Percentiles rank a stretch among this genome's conserved stretches.
Conservation (phyloP, 306 rosid genomes). For the Sophora flavescens region DNA sequence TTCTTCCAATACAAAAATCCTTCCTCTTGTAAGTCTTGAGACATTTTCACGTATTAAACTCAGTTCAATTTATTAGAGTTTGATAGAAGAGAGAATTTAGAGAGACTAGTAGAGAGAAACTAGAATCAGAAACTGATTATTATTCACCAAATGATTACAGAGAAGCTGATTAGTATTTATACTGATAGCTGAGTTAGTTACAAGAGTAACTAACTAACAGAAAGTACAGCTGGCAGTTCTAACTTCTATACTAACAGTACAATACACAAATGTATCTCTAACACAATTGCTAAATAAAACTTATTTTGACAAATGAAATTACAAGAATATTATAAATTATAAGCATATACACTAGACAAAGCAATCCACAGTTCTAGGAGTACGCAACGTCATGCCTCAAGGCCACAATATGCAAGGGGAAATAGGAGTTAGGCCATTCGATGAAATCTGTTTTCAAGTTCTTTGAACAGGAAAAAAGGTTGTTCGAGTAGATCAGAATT, state of each 20-base stretch:
- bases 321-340: constrained; percentile 20
- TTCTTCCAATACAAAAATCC: constrained; percentile 7
- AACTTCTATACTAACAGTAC: no score
- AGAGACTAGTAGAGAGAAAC: no score
- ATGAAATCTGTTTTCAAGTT: background rate
- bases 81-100: no score
- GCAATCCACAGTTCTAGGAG: constrained; percentile 4
- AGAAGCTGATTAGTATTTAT: no score
- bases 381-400: constrained; percentile 9
- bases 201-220: no score
- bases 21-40: constrained; percentile 28
- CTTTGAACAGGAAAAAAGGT: background rate
- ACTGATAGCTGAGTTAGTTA: no score
- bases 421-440: constrained; percentile 1
- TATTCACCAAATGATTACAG: no score
- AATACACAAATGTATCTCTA: no score
- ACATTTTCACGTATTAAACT: constrained; percentile 7
- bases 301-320: constrained; percentile 24
- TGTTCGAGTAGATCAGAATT: constrained; percentile 18
- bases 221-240: no score
- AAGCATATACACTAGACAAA: constrained; percentile 12
- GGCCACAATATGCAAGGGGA: constrained; percentile 28
- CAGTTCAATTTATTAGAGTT: background rate
- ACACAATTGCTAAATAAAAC: background rate
- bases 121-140: no score